phyloP scores from a whole-genome alignment of 2,329 filamentous ascomycete genomes.

The Ascosphaera apis region DNA sequence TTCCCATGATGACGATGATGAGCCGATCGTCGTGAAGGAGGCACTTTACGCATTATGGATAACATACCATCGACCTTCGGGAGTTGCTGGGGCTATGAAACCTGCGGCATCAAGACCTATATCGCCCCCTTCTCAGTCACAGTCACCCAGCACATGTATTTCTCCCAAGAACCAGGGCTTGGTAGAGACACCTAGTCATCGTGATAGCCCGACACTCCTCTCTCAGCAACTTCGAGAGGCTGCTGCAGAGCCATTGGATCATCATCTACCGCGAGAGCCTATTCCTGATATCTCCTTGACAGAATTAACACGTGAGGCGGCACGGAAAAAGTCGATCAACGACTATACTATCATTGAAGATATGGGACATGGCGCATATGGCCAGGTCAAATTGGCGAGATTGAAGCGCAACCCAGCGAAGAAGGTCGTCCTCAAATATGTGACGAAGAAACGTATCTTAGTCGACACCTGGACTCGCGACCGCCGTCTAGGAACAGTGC shows the following conservation, averaged over 20 bases:
- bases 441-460: constrained; percentile 86
- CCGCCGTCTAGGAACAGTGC: constrained; percentile 75
- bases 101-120: too few relatives aligned
- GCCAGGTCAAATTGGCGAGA: constrained; percentile 83
- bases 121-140: too few relatives aligned
- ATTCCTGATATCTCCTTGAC: constrained; percentile 10
- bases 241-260: constrained; percentile 21
- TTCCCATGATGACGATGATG: constrained; percentile 20
- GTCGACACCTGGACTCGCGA: constrained; percentile 98
- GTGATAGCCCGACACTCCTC: too few relatives aligned
- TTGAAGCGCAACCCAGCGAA: constrained; percentile 53
- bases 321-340: constrained; percentile 57
- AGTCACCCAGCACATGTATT: too few relatives aligned
- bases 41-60: constrained; percentile 92
- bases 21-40: constrained; percentile 36
- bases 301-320: constrained; percentile 10
- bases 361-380: constrained; percentile 95
- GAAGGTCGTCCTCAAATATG: constrained; percentile 91
- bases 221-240: constrained; percentile 29
- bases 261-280: constrained; percentile 18
- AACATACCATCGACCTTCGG: constrained; percentile 88
- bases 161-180: too few relatives aligned
- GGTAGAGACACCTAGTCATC: too few relatives aligned
- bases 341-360: constrained; percentile 90
- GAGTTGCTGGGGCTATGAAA: too few relatives aligned